Evolutionary conservation across 176 grass and related monocot genomes (phyloP).

Genomic region (Lolium perenne): DNA sequence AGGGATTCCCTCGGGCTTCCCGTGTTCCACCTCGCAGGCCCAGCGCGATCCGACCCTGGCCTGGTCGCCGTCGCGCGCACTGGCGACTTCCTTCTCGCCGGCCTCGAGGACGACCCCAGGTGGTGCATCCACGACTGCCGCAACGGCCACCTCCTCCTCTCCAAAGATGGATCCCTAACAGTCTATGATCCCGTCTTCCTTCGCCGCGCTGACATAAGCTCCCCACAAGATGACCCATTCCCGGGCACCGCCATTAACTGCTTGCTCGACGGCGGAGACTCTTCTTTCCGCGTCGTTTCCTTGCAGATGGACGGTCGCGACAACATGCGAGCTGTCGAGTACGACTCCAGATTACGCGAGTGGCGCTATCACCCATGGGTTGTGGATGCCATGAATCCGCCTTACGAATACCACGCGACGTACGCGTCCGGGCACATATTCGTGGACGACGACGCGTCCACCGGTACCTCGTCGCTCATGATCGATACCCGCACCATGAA

Average conservation of each 20-base stretch:
- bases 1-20: constrained; percentile 13
- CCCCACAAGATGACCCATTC: neutral
- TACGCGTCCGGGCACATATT: neutral
- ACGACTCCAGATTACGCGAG: neutral
- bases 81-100: constrained; percentile 25
- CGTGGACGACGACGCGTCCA: neutral
- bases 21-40: constrained; percentile 19
- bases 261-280: neutral
- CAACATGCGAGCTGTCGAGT: constrained; percentile 16
- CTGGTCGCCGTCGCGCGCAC: constrained; percentile 23
- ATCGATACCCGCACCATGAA: constrained; percentile 20
- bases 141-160: constrained; percentile 17
- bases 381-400: neutral
- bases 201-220: neutral
- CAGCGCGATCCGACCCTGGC: constrained; percentile 37
- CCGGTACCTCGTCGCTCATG: neutral
- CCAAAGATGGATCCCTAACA: neutral
- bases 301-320: neutral
- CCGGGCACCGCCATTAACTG: neutral
- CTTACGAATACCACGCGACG: neutral
- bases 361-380: constrained; percentile 21
- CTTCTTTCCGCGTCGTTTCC: constrained; percentile 29
- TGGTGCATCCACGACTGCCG: constrained; percentile 27
- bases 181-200: constrained; percentile 14
- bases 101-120: constrained; percentile 24